Conservation (phyloP, 1,284 basidiomycete genomes). For the Cystobasidium pallidum region DNA sequence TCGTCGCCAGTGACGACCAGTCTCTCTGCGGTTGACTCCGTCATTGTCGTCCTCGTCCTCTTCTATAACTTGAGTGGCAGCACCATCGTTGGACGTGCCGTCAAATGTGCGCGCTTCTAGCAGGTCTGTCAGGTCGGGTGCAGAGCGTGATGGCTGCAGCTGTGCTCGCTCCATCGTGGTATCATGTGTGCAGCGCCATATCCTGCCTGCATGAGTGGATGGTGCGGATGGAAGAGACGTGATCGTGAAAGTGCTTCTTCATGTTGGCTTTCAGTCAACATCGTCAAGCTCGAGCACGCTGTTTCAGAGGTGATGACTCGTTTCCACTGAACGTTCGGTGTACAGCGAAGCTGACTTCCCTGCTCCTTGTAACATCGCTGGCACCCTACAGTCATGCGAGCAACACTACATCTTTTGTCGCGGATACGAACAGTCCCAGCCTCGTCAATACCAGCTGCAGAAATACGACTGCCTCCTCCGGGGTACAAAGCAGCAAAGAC, state of each 20-base stretch:
- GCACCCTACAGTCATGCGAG: constrained; percentile 10
- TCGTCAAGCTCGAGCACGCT: too few species aligned
- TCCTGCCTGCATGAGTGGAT: background rate
- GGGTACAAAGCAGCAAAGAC: constrained; percentile 11
- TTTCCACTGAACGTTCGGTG: background rate
- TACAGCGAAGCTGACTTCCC: background rate
- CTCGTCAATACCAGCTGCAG: constrained; percentile 11
- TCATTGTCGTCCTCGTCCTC: constrained; percentile 11
- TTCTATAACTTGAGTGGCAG: constrained; percentile 3
- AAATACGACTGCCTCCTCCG: constrained; percentile 29
- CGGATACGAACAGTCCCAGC: constrained; percentile 40
- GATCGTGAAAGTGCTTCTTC: background rate
- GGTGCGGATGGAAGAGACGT: background rate
- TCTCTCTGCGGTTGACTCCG: background rate
- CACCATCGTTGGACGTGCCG: background rate
- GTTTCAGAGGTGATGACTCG: background rate
- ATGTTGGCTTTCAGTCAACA: constrained; percentile 7
- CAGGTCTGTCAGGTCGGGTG: constrained; percentile 39
- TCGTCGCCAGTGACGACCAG: background rate
- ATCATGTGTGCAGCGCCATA: constrained; percentile 1
- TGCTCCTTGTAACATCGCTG: background rate
- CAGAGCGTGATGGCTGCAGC: constrained; percentile 38
- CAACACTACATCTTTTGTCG: constrained; percentile 30
- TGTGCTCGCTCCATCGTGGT: constrained; percentile 26
- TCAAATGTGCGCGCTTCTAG: constrained; percentile 23